Conservation (phyloP, 305 asterid species). For the Solanum aculeatissimum region DNA sequence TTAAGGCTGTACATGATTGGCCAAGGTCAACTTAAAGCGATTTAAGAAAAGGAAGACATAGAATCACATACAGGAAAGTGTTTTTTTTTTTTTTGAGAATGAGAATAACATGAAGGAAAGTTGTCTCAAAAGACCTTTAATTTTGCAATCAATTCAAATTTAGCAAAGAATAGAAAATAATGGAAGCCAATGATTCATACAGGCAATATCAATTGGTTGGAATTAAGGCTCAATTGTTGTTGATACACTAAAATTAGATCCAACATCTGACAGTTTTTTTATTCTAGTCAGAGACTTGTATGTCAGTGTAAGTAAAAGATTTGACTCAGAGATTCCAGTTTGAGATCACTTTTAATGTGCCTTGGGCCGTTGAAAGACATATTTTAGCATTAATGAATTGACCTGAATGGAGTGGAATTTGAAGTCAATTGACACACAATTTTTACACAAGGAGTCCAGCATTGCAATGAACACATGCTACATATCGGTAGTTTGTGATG, state of each 20-base stretch:
- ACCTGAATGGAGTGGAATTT: background rate
- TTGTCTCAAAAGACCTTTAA: background rate
- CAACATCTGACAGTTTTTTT: background rate
- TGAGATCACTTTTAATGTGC: background rate
- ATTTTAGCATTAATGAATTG: background rate
- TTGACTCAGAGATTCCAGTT: background rate
- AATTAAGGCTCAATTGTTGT: background rate
- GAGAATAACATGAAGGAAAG: background rate
- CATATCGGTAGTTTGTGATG: background rate
- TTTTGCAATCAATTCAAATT: background rate
- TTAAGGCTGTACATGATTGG: background rate
- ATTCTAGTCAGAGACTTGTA: background rate
- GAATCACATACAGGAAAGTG: too few species aligned
- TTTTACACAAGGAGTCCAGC: background rate
- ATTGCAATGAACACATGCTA: background rate
- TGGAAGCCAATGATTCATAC: background rate
- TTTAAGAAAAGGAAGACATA: background rate
- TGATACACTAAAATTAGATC: background rate
- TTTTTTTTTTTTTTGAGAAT: too few species aligned
- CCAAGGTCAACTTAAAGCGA: background rate
- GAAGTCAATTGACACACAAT: background rate
- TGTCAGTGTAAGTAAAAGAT: background rate
- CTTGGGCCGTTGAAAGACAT: too few species aligned
- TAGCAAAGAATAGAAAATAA: background rate
- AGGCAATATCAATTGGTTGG: background rate